Base-by-base conservation (phyloP, 78 protist species). In the Chrysochromulina parva region DNA sequence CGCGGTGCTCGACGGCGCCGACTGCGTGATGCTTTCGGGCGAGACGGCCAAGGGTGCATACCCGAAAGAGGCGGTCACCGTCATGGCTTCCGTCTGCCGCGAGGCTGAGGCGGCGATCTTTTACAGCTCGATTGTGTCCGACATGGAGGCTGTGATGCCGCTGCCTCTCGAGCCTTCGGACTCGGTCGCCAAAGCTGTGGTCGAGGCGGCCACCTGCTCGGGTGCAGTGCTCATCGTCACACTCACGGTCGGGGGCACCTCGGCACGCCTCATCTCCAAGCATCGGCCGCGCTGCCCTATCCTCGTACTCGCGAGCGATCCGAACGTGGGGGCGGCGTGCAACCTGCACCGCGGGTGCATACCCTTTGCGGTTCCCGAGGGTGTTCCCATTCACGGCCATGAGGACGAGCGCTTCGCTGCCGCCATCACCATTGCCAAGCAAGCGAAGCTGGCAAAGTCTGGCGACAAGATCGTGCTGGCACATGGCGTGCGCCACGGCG, bases 41-140 rank as follows among this genome's bases (percentile, higher is more conserved):
- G 96, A 95, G 93, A 93, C 95, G 74, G 96, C 96, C 67, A 89
- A 82, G 73, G 96, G 96, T 67, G 3, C 16, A 28, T 95, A 87
- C 78, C 95, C 96, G 38, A n/a, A 24, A 11, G 91, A 87, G 53
- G 85, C 96, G 20, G 93, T 93, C 59, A 24, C 47, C 85, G 73
- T 26, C 53, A 92, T 92, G 94, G 85, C 73, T 3, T 7, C 5
- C 38, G 76, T 92, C 38, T 69, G 67, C 50, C 47, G 52, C 50
- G 90, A 92, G 55, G 91, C 94, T 1, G 94, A 92, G 69, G 60
- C 71, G 9, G 88, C 84, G 7, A 60, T 87, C 76, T 52, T 48
- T 38, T 66, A 87, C 53, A 19, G 6, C 53, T 26, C 74, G 57
- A 55, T 81, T 55, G 55, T 13, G 57, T 3, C 57, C 16, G 82